Evolutionary conservation across 2,329 filamentous ascomycete species (phyloP).

Genomic region (Cercospora sojina): DNA sequence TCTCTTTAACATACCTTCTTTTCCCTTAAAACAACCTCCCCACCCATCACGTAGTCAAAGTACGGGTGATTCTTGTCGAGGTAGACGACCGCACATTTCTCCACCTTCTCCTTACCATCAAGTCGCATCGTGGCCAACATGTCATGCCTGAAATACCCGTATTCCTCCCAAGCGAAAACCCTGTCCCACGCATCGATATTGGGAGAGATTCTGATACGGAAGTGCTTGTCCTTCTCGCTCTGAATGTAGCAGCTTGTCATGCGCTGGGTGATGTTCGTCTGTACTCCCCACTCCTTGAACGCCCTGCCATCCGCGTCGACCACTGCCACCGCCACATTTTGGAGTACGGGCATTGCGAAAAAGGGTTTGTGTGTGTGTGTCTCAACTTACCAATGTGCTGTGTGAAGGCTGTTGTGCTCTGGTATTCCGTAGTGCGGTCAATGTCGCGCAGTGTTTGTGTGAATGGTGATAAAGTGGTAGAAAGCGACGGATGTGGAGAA

Average conservation of each 20-base stretch:
- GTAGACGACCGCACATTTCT: slow-evolving; percentile 18
- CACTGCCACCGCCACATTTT: slow-evolving; percentile 7
- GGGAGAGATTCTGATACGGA: slow-evolving; percentile 17
- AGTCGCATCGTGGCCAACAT: slow-evolving; percentile 18
- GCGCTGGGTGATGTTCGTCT: not conserved
- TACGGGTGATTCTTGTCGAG: slow-evolving; percentile 5
- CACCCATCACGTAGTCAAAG: not conserved
- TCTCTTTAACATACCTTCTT: slow-evolving; percentile 5
- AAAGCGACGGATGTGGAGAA: not conserved
- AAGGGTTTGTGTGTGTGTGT: not conserved
- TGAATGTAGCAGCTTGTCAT: slow-evolving; percentile 17
- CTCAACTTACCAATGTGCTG: not conserved
- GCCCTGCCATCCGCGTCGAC: not conserved
- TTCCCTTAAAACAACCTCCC: slow-evolving; percentile 2
- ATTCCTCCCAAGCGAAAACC: not conserved
- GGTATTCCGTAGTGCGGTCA: no score
- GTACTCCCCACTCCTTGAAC: slow-evolving; percentile 14
- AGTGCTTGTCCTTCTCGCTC: slow-evolving; percentile 15
- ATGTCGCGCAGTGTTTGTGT: no score
- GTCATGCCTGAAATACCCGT: not conserved
- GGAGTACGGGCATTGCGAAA: slow-evolving; percentile 4
- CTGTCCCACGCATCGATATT: not conserved
- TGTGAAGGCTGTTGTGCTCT: no score
- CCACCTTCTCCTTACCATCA: slow-evolving; percentile 11
- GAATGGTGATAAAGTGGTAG: not conserved